A percentile compares a stretch with the other conserved stretches of the same genome.
Evolutionary conservation across 495 filamentous ascomycete species (phyloP).

Genomic region (Talaromyces wortmannii): DNA sequence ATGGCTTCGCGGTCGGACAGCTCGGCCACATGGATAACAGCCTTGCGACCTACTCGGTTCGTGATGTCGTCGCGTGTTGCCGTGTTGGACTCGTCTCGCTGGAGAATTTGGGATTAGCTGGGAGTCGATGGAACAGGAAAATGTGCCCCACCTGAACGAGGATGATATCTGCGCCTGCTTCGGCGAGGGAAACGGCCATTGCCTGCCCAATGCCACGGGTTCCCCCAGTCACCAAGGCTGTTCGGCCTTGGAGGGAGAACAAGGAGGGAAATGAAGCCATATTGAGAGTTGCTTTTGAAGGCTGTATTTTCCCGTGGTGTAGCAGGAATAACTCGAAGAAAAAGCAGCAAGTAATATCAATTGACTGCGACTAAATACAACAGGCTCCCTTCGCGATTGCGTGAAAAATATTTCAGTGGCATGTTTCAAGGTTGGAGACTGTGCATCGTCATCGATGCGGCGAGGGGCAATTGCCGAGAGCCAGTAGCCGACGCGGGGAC

Average conservation of each 20-base stretch:
- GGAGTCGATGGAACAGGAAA: background rate
- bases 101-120: background rate
- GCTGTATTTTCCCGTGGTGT: too few relatives aligned
- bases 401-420: too few relatives aligned
- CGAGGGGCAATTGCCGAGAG: slow-evolving; percentile 1
- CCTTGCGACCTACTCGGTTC: slow-evolving; percentile 59
- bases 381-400: too few relatives aligned
- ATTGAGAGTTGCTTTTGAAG: background rate
- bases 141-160: slow-evolving; percentile 40
- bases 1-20: slow-evolving; percentile 58
- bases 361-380: background rate
- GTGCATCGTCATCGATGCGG: background rate
- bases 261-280: slow-evolving; percentile 19
- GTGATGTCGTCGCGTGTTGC: slow-evolving; percentile 53
- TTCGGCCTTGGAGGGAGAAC: slow-evolving; percentile 48
- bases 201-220: slow-evolving; percentile 83
- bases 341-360: background rate
- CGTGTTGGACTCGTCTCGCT: slow-evolving; percentile 63
- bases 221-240: slow-evolving; percentile 79
- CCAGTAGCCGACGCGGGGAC: slow-evolving; percentile 2
- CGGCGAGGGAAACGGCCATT: slow-evolving; percentile 74
- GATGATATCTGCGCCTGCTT: slow-evolving; percentile 78
- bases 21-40: slow-evolving; percentile 63
- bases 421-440: too few relatives aligned
- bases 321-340: background rate